These are phyloP conservation scores for Nyssa sinensis DNA, from an alignment of 148 eudicot genomes.

Conservation along the genomic window DNA sequence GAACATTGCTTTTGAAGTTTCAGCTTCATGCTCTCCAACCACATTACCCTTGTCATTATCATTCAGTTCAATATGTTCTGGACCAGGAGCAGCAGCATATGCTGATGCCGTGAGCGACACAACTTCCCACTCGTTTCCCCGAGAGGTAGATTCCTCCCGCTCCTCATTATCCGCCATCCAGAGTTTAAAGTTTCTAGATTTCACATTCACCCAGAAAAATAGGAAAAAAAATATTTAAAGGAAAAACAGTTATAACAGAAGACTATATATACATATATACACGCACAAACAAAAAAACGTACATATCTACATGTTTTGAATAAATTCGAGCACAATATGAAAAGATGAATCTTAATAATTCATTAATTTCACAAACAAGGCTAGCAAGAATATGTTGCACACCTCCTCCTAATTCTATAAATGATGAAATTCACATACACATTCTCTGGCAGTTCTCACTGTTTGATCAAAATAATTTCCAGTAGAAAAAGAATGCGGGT, in stretches of 20 bases:
- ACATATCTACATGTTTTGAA: no score
- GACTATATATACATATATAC: not conserved
- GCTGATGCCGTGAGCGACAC: slow-evolving; percentile 90
- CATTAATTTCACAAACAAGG: no score
- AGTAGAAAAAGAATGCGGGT: no score
- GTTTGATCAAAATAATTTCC: no score
- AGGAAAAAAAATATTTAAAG: not conserved
- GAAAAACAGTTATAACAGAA: not conserved
- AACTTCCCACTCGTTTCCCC: slow-evolving; percentile 96
- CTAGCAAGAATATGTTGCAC: no score
- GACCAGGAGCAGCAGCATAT: slow-evolving; percentile 87
- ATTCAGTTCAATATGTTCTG: slow-evolving; percentile 40
- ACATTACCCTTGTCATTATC: slow-evolving; percentile 33
- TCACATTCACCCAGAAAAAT: not conserved
- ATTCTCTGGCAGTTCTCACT: no score
- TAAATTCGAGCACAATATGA: not conserved
- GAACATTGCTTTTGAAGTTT: slow-evolving; percentile 65
- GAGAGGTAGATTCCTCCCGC: slow-evolving; percentile 36
- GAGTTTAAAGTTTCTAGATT: slow-evolving; percentile 9
- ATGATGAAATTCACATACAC: no score
- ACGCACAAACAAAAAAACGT: no score
- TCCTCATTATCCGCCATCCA: slow-evolving; percentile 52
- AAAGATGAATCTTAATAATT: not conserved
- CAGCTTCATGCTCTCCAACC: slow-evolving; percentile 39
- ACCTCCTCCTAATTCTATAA: no score